Conservation (phyloP, 805 yeast species). For the Wickerhamomyces ciferrii region DNA sequence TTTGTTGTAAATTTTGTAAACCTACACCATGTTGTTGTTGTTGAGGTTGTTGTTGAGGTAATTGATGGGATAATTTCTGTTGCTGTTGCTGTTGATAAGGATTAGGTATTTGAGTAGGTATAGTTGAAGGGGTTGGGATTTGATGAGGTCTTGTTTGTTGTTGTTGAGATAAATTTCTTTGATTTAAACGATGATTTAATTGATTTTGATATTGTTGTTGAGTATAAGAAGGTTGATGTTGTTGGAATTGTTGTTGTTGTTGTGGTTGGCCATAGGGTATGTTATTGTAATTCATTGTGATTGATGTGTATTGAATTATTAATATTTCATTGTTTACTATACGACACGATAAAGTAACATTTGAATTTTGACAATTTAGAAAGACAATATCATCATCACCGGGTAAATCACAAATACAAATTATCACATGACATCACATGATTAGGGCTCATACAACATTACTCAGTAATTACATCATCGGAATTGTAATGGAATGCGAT, state of each 20-base stretch:
- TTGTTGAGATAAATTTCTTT: not conserved
- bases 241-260: not conserved
- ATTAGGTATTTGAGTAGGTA: not conserved
- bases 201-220: not conserved
- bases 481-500: too few species aligned
- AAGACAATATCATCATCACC: too few species aligned
- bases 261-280: not conserved
- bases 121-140: slow-evolving; percentile 4
- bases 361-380: too few species aligned
- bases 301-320: not conserved
- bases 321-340: not conserved
- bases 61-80: slow-evolving; percentile 24
- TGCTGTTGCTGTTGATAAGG: slow-evolving; percentile 4
- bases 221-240: not conserved
- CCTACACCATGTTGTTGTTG: slow-evolving; percentile 13
- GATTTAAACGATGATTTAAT: not conserved
- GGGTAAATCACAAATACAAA: too few species aligned
- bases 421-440: too few species aligned
- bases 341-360: too few species aligned
- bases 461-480: too few species aligned
- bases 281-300: not conserved
- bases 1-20: not conserved
- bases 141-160: not conserved
- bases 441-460: too few species aligned
- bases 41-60: slow-evolving; percentile 11